A percentile compares a stretch with the other conserved stretches of the same genome.
Conservation (phyloP, 2,329 filamentous ascomycete genomes). For the Furcasterigmium furcatum region DNA sequence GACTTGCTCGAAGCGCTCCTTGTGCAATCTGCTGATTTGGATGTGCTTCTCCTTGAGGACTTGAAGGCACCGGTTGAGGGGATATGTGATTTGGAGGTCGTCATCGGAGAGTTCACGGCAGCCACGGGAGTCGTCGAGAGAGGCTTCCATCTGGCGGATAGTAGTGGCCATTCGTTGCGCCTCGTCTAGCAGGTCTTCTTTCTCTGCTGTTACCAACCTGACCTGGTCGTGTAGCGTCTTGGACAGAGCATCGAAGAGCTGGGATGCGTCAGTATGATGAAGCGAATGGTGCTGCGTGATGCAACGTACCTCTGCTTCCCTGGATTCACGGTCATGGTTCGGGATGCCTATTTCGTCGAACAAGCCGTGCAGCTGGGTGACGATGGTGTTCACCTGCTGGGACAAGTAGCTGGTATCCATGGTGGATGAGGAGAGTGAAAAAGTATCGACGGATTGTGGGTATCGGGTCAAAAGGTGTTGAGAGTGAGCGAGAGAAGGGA, state of each 20-base stretch:
- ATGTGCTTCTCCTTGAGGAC: slow-evolving; percentile 81
- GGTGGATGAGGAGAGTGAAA: slow-evolving; percentile 7
- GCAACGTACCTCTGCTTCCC: slow-evolving; percentile 77
- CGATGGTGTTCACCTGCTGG: slow-evolving; percentile 92
- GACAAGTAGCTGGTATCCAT: slow-evolving; percentile 94
- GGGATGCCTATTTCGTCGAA: slow-evolving; percentile 99
- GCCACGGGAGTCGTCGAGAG: slow-evolving; percentile 72
- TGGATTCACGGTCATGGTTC: slow-evolving; percentile 82
- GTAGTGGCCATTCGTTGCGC: slow-evolving; percentile 79
- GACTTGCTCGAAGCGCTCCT: slow-evolving; percentile 91
- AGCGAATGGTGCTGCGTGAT: slow-evolving; percentile 8
- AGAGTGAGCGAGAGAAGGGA: neutral
- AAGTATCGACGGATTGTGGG: neutral
- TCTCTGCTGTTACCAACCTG: slow-evolving; percentile 79
- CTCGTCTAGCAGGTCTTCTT: slow-evolving; percentile 86
- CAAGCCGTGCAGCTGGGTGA: slow-evolving; percentile 86
- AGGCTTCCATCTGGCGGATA: slow-evolving; percentile 91
- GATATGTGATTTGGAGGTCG: slow-evolving; percentile 75
- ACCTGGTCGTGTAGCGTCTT: slow-evolving; percentile 91
- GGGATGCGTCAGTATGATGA: slow-evolving; percentile 3
- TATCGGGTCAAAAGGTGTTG: neutral
- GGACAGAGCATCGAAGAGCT: slow-evolving; percentile 90
- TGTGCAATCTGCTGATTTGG: slow-evolving; percentile 77
- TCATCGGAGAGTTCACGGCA: slow-evolving; percentile 63
- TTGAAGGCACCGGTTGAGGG: slow-evolving; percentile 76